Evolutionary conservation across 306 rosid genomes (phyloP).

Genomic region (Ormosia emarginata): DNA sequence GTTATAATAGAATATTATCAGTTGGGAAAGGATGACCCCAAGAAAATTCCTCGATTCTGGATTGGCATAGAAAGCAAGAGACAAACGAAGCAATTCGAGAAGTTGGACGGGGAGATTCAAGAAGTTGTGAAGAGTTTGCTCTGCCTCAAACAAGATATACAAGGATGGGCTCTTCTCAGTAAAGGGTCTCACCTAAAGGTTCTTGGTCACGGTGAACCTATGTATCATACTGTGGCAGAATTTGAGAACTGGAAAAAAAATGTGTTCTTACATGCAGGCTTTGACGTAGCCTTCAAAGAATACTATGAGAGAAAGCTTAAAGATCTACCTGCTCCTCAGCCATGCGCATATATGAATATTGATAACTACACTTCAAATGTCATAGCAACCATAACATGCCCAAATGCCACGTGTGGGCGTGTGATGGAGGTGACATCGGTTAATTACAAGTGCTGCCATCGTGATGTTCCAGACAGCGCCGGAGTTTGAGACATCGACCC

Average conservation of each 20-base stretch:
- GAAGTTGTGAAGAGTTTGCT: not conserved
- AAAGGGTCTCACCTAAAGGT: slow-evolving; percentile 1
- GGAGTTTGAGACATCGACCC: not conserved
- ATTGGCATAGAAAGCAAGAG: slow-evolving; percentile 6
- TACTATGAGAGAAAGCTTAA: not conserved
- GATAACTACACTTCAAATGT: slow-evolving; percentile 6
- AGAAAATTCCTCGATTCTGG: slow-evolving; percentile 9
- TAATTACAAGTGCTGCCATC: slow-evolving; percentile 17
- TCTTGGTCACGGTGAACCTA: not conserved
- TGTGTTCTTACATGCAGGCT: not conserved
- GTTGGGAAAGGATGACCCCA: slow-evolving; percentile 2
- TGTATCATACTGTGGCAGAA: not conserved
- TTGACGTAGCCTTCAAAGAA: slow-evolving; percentile 11
- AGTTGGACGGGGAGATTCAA: not conserved
- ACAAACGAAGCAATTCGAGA: not conserved
- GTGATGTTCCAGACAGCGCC: not conserved
- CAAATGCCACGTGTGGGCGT: slow-evolving; percentile 13
- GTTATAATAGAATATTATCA: slow-evolving; percentile 6
- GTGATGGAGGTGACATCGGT: slow-evolving; percentile 21
- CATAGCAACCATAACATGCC: slow-evolving; percentile 17
- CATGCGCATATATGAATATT: slow-evolving; percentile 3
- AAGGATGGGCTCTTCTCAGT: slow-evolving; percentile 21
- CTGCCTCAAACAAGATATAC: not conserved
- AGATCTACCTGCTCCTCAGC: slow-evolving; percentile 16
- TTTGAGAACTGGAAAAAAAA: not conserved